These are phyloP conservation scores for Leishmania tropica DNA, from an alignment of 208 protist species.

Conservation along the genomic window DNA sequence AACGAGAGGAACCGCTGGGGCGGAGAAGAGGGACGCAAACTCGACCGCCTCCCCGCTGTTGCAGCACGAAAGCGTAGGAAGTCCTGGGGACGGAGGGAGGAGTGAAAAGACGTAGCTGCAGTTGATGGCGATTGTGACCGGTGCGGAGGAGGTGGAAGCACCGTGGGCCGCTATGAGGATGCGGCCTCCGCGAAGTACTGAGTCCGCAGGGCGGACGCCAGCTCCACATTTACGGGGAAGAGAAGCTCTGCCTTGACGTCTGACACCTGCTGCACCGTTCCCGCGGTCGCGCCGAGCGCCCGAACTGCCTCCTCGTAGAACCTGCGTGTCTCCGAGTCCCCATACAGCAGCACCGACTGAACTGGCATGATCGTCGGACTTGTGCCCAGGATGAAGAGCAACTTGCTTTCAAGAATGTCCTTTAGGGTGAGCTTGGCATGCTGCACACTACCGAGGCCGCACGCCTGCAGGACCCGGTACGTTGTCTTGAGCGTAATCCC, in stretches of 20 bases:
- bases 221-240: conserved; percentile 11
- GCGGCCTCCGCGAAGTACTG: conserved; percentile 28
- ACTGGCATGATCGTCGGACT: conserved; percentile 76
- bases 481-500: conserved; percentile 70
- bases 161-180: not conserved
- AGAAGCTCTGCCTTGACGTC: conserved; percentile 8
- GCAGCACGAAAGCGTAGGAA: not conserved
- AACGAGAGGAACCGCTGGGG: not conserved
- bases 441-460: conserved; percentile 38
- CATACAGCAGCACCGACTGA: conserved; percentile 59
- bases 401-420: conserved; percentile 52
- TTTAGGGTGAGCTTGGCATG: conserved; percentile 57
- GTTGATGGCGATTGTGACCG: not conserved
- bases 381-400: conserved; percentile 76
- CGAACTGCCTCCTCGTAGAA: conserved; percentile 40
- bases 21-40: not conserved
- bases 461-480: conserved; percentile 31
- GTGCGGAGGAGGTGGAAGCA: not conserved
- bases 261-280: conserved; percentile 5
- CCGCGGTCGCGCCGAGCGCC: conserved; percentile 5
- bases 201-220: conserved; percentile 7
- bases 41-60: not conserved
- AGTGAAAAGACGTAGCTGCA: not conserved
- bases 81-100: not conserved
- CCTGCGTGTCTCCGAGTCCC: conserved; percentile 38